phyloP scores from a whole-genome alignment of 768 basidiomycete species.

The Mycena sanguinolenta region DNA sequence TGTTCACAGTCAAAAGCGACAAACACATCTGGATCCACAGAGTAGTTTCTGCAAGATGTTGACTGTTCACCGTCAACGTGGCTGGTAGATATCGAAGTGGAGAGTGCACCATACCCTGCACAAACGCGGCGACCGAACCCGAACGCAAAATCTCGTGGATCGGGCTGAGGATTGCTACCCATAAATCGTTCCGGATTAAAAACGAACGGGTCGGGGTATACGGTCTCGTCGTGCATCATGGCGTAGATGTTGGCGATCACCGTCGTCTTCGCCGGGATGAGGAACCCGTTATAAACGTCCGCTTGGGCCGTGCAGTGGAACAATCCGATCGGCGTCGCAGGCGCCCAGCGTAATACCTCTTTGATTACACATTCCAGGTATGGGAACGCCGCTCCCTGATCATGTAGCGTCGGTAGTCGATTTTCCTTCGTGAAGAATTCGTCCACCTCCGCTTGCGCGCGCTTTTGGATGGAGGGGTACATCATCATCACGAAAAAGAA shows the following conservation, averaged over 20 bases:
- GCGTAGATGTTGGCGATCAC: conserved; percentile 36
- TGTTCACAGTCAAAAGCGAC: conserved; percentile 60
- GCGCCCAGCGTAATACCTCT: conserved; percentile 34
- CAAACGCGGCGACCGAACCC: conserved; percentile 38
- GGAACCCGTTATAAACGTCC: conserved; percentile 32
- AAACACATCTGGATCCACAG: conserved; percentile 49
- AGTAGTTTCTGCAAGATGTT: conserved; percentile 36
- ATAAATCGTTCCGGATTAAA: conserved; percentile 43
- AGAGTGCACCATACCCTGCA: conserved; percentile 22
- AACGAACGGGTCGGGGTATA: conserved; percentile 38
- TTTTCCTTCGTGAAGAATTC: conserved; percentile 26
- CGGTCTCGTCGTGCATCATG: conserved; percentile 41
- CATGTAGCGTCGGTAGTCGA: conserved; percentile 33
- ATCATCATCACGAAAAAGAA: conserved; percentile 38
- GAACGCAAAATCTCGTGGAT: conserved; percentile 38
- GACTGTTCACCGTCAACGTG: conserved; percentile 4
- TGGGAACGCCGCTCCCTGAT: conserved; percentile 34
- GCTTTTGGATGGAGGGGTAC: conserved; percentile 33
- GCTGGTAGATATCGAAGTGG: background rate
- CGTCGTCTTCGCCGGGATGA: conserved; percentile 29
- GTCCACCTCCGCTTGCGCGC: conserved; percentile 39
- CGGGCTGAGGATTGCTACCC: conserved; percentile 25
- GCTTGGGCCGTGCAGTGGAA: conserved; percentile 26
- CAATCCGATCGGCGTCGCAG: conserved; percentile 20
- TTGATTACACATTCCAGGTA: conserved; percentile 31